A percentile compares a stretch with the other conserved stretches of the same genome.
These are phyloP conservation scores for Fraxinus nigra DNA, from an alignment of 305 asterid genomes.

Conservation along the genomic window DNA sequence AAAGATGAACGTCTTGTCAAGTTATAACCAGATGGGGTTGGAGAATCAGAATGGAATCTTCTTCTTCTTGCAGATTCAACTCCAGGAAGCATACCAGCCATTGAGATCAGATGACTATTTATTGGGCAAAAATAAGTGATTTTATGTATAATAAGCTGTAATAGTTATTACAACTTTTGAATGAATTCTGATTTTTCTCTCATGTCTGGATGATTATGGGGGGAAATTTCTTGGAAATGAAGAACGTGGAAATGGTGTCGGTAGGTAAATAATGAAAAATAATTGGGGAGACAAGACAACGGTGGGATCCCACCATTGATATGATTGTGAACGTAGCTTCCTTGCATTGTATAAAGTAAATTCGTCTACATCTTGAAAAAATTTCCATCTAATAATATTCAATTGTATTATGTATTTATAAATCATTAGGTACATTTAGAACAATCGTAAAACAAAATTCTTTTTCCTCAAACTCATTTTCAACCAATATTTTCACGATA, in stretches of 20 bases:
- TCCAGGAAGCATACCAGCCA: conserved; percentile 65
- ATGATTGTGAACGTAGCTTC: neutral
- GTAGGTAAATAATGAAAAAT: neutral
- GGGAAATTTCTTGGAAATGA: conserved; percentile 7
- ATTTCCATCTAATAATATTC: no score
- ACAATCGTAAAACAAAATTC: no score
- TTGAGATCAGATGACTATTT: neutral
- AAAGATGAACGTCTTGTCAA: conserved; percentile 49
- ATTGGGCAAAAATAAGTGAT: conserved; percentile 5
- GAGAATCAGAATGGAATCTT: conserved; percentile 36
- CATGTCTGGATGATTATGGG: neutral
- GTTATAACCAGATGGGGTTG: conserved; percentile 15
- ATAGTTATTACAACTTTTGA: neutral
- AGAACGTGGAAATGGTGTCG: conserved; percentile 1
- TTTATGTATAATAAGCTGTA: neutral
- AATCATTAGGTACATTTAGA: no score
- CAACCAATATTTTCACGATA: no score
- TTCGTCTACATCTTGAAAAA: no score
- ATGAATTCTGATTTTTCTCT: neutral
- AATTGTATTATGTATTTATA: no score
- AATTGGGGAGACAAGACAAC: conserved; percentile 4
- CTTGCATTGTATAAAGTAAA: neutral
- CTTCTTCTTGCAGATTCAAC: conserved; percentile 64
- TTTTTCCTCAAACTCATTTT: no score
- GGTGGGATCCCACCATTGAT: conserved; percentile 2